These are phyloP conservation scores for Xylariomycetidae sp. DNA, from an alignment of 2,329 filamentous ascomycete genomes.

Conservation along the genomic window DNA sequence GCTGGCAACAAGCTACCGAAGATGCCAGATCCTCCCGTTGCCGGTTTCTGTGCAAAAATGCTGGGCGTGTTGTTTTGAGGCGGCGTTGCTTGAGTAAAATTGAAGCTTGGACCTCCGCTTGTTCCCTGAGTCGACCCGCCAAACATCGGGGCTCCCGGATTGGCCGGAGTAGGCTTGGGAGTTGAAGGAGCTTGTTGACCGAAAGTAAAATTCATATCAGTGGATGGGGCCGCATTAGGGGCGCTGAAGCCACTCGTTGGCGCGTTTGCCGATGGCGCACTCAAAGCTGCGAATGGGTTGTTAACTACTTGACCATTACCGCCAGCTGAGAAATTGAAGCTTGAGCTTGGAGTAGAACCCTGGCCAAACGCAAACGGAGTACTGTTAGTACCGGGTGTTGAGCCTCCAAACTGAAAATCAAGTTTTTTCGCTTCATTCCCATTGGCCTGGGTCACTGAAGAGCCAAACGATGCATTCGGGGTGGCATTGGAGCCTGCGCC, in stretches of 20 bases:
- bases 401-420: constrained; percentile 25
- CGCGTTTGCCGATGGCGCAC: no score
- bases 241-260: no score
- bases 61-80: constrained; percentile 18
- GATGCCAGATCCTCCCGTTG: constrained; percentile 19
- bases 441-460: constrained; percentile 6
- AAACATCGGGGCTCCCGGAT: constrained; percentile 18
- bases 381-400: constrained; percentile 7
- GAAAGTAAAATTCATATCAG: no score
- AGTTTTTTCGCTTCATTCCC: constrained; percentile 9
- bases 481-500: constrained; percentile 8
- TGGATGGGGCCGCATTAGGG: no score
- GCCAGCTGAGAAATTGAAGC: constrained; percentile 24
- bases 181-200: constrained; percentile 21
- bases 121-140: constrained; percentile 20
- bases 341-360: constrained; percentile 17
- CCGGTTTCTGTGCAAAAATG: constrained; percentile 23
- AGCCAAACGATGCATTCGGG: constrained; percentile 24
- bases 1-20: constrained; percentile 22
- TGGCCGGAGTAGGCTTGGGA: constrained; percentile 15
- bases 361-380: constrained; percentile 22
- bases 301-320: no score
- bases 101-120: constrained; percentile 29
- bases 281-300: no score
- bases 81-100: constrained; percentile 31